Conservation (phyloP, 2,329 filamentous ascomycete genomes). For the Monilinia aucupariae region DNA sequence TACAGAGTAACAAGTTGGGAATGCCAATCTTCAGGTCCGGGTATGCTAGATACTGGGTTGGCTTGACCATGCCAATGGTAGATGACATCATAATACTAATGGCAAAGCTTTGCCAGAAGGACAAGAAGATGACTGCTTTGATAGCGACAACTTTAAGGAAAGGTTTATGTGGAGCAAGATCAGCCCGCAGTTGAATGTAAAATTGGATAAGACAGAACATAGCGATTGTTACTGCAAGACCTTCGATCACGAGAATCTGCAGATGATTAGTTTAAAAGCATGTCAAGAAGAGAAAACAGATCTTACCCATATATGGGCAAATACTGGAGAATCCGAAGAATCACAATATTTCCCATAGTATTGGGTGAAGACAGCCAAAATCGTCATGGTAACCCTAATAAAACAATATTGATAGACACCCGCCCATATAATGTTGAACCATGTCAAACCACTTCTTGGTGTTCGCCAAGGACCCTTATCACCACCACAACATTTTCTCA, state of each 20-base stretch:
- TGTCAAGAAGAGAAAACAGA: conserved; percentile 22
- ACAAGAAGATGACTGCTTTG: conserved; percentile 87
- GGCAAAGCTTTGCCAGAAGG: conserved; percentile 72
- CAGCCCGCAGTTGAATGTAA: conserved; percentile 67
- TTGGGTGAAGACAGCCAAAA: conserved; percentile 70
- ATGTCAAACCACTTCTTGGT: conserved; percentile 76
- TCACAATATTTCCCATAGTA: conserved; percentile 69
- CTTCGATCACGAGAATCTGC: conserved; percentile 63
- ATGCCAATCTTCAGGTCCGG: conserved; percentile 78
- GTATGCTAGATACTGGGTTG: conserved; percentile 50
- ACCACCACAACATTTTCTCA: conserved; percentile 65
- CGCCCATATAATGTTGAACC: conserved; percentile 85
- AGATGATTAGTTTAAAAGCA: conserved; percentile 16
- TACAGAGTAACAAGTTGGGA: conserved; percentile 68
- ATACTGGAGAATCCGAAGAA: conserved; percentile 68
- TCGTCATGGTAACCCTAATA: conserved; percentile 71
- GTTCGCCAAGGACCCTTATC: conserved; percentile 63
- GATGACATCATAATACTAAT: conserved; percentile 55
- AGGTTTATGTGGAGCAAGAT: conserved; percentile 63
- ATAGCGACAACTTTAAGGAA: conserved; percentile 81
- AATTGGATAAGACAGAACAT: conserved; percentile 90
- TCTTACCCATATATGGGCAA: conserved; percentile 76
- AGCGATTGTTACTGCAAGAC: conserved; percentile 67
- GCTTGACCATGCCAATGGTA: conserved; percentile 39
- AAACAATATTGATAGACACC: conserved; percentile 84